Evolutionary conservation across 441 rosid genomes (phyloP).

Genomic region (Manihot esculenta): DNA sequence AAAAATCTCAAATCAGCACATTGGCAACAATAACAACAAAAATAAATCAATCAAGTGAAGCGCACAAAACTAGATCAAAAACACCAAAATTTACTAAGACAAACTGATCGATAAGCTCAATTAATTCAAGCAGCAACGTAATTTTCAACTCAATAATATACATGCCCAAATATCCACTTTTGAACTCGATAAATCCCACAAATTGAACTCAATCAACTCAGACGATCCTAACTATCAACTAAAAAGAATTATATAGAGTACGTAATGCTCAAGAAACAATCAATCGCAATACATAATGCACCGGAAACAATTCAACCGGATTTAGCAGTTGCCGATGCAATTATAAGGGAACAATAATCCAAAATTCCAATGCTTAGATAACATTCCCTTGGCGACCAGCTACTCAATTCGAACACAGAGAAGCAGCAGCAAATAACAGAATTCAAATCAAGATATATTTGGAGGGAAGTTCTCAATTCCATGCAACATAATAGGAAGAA

Average conservation of each 20-base stretch:
- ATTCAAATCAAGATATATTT: neutral
- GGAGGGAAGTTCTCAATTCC: neutral
- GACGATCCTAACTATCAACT: neutral
- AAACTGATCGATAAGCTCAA: neutral
- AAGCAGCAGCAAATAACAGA: neutral
- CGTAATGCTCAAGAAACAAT: slow-evolving; percentile 1
- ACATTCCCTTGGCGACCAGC: too few relatives aligned
- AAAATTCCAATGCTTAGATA: too few relatives aligned
- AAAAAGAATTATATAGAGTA: neutral
- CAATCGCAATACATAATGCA: neutral
- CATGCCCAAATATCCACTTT: neutral
- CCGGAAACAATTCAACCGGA: neutral
- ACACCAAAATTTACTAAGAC: neutral
- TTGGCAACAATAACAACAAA: neutral
- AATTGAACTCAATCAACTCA: neutral
- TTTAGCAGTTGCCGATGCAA: neutral
- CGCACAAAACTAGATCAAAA: neutral
- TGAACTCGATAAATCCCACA: neutral
- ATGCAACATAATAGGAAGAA: neutral
- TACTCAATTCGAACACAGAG: too few relatives aligned
- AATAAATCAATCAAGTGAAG: neutral
- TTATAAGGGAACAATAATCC: neutral
- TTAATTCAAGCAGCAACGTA: too few relatives aligned
- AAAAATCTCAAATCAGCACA: neutral
- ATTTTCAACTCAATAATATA: neutral